Percentiles rank a stretch among this genome's conserved stretches.
Evolutionary conservation across 2,329 filamentous ascomycete species (phyloP).

Genomic region (Hypoxylon sp.): DNA sequence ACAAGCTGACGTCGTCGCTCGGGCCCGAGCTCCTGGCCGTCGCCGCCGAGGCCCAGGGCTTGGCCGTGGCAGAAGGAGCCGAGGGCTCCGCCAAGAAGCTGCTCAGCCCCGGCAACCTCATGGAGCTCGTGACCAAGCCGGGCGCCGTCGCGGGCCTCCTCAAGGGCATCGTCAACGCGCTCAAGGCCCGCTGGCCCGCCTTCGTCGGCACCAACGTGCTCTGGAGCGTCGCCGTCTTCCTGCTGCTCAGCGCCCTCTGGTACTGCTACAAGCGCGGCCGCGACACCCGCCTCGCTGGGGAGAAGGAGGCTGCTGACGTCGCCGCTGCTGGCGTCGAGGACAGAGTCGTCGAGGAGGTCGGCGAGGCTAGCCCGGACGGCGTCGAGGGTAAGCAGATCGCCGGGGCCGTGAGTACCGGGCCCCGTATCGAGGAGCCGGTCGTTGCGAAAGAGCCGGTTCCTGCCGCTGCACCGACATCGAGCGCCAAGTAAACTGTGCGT

Average conservation of each 20-base stretch:
- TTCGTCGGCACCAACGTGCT: conserved; percentile 91
- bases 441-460: background rate
- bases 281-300: conserved; percentile 83
- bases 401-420: background rate
- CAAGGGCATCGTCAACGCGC: conserved; percentile 86
- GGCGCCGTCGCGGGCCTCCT: conserved; percentile 86
- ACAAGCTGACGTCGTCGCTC: conserved; percentile 77
- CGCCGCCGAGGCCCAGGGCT: conserved; percentile 76
- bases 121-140: conserved; percentile 83
- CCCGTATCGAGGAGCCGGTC: background rate
- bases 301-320: conserved; percentile 57
- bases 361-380: background rate
- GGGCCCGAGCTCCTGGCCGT: conserved; percentile 84
- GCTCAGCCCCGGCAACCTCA: conserved; percentile 74
- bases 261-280: conserved; percentile 96
- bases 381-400: background rate
- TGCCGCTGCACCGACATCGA: background rate
- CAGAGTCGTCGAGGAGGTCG: background rate
- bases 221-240: conserved; percentile 86
- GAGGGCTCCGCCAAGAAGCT: conserved; percentile 71
- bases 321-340: background rate
- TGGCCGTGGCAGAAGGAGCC: conserved; percentile 60
- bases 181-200: conserved; percentile 88
- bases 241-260: conserved; percentile 94
- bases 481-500: background rate